Evolutionary conservation across 2,329 filamentous ascomycete genomes (phyloP).

Genomic region (Penicillium oxalicum): DNA sequence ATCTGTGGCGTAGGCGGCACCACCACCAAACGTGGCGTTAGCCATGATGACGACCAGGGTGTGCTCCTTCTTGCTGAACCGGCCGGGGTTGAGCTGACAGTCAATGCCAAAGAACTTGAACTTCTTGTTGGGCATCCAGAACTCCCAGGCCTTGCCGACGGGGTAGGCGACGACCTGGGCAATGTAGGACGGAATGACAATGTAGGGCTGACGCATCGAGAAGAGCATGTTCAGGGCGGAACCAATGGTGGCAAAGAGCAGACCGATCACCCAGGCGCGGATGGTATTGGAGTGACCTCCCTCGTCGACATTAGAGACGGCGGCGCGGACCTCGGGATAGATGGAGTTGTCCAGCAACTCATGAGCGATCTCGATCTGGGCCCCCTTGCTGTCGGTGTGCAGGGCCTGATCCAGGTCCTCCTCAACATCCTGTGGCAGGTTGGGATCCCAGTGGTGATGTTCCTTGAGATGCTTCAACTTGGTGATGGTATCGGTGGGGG

Average conservation of each 20-base stretch:
- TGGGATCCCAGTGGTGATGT: slow-evolving; percentile 59
- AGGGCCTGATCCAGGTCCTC: slow-evolving; percentile 57
- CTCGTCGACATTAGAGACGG: slow-evolving; percentile 60
- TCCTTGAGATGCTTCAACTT: slow-evolving; percentile 53
- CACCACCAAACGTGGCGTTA: slow-evolving; percentile 59
- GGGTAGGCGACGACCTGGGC: slow-evolving; percentile 59
- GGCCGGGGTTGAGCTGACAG: slow-evolving; percentile 40
- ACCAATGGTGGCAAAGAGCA: slow-evolving; percentile 57
- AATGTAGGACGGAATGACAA: slow-evolving; percentile 56
- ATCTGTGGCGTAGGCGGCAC: slow-evolving; percentile 64
- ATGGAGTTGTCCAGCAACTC: slow-evolving; percentile 61
- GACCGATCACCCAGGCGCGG: slow-evolving; percentile 58
- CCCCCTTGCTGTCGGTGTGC: slow-evolving; percentile 50
- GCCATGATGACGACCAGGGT: slow-evolving; percentile 49
- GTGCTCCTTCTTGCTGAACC: slow-evolving; percentile 46
- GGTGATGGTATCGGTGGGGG: slow-evolving; percentile 19
- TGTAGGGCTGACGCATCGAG: slow-evolving; percentile 51
- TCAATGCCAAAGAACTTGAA: slow-evolving; percentile 35
- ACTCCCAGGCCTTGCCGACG: slow-evolving; percentile 37
- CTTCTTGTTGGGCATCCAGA: slow-evolving; percentile 32
- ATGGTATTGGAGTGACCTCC: slow-evolving; percentile 61
- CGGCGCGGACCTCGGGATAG: slow-evolving; percentile 61
- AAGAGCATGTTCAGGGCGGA: slow-evolving; percentile 59
- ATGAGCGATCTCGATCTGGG: slow-evolving; percentile 53
- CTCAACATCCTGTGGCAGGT: slow-evolving; percentile 57